These are phyloP conservation scores for Euphorbia peplus DNA, from an alignment of 345 rosid species.

Conservation along the genomic window DNA sequence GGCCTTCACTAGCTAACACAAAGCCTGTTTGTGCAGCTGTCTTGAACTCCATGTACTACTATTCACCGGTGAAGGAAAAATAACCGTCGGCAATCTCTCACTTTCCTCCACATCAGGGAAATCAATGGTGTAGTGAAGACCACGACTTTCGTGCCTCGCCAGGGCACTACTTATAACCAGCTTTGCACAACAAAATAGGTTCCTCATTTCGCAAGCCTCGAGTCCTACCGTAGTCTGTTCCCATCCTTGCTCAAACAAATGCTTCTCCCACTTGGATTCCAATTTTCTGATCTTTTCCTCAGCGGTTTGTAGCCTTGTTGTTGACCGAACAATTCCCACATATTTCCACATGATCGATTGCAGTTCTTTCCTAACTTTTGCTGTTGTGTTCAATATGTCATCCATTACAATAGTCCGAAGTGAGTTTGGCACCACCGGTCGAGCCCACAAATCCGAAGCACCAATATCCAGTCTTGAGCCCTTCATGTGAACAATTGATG, in stretches of 20 bases:
- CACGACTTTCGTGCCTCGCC: slow-evolving; percentile 91
- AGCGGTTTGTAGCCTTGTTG: slow-evolving; percentile 57
- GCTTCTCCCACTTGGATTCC: slow-evolving; percentile 77
- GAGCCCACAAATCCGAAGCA: slow-evolving; percentile 56
- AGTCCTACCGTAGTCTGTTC: slow-evolving; percentile 73
- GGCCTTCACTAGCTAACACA: slow-evolving; percentile 16
- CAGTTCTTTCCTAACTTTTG: slow-evolving; percentile 68
- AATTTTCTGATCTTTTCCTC: slow-evolving; percentile 53
- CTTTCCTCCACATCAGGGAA: slow-evolving; percentile 85
- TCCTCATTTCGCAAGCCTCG: slow-evolving; percentile 95
- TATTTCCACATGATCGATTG: slow-evolving; percentile 88
- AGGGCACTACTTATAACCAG: slow-evolving; percentile 88
- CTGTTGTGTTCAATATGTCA: slow-evolving; percentile 47
- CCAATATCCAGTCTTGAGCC: slow-evolving; percentile 41
- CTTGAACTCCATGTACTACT: slow-evolving; percentile 84
- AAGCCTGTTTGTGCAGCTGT: slow-evolving; percentile 33
- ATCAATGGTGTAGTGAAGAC: slow-evolving; percentile 86
- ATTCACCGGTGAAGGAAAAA: slow-evolving; percentile 58
- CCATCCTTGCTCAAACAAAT: slow-evolving; percentile 81
- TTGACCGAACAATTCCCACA: slow-evolving; percentile 87
- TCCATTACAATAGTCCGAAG: slow-evolving; percentile 40
- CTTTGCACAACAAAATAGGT: slow-evolving; percentile 90
- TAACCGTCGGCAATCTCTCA: slow-evolving; percentile 79
- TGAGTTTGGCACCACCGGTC: slow-evolving; percentile 56
- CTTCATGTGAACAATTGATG: slow-evolving; percentile 73